Evolutionary conservation across 306 rosid species (phyloP), one percentile per base, ranked within the genome.

Genomic region (Lupinus albus): DNA sequence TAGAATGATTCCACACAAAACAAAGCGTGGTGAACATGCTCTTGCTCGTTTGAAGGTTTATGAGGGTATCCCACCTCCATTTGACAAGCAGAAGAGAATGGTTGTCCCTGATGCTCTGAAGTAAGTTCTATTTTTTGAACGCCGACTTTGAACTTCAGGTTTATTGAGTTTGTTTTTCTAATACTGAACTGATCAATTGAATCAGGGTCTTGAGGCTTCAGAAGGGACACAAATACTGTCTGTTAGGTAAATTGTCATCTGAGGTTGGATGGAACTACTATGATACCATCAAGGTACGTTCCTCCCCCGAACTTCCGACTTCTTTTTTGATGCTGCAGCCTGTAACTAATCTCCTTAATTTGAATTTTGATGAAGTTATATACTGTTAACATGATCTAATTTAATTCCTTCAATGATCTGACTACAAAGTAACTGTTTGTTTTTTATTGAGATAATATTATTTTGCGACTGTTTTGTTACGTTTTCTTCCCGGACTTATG

Each of bases 161-260:
- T n/a, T n/a, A n/a, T n/a, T n/a, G n/a, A n/a, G n/a, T 16, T 4
- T 1, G 14, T 62, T 3, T 17, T 14, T 28, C 25, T 57, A 44
- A 45, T 61, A 3, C 32, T 45, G 6, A 15, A 20, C 9, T 18
- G 46, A 60, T 47, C 41, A 20, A 44, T 61, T 61, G 58, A 11
- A 4, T 12, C 68, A 88, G 89, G 79, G 95, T 88, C 10, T 85
- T 88, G 87, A 85, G 91, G 84, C 91, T 88, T 42, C 91, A 88
- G 73, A 86, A 87, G 6, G 95, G 95, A 41, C 91, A 88, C 87
- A 85, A 88, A 38, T 83, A 72, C 56, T 81, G 88, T 76, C 60
- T 81, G 76, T 16, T 81, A 28, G 85, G 88, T 17, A 74, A 41
- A 79, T 83, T 88, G 70, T 88, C 95, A 20, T 83, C 91, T 0